phyloP scores from a whole-genome alignment of 352 stramenopile species.

The Peronospora belbahrii region DNA sequence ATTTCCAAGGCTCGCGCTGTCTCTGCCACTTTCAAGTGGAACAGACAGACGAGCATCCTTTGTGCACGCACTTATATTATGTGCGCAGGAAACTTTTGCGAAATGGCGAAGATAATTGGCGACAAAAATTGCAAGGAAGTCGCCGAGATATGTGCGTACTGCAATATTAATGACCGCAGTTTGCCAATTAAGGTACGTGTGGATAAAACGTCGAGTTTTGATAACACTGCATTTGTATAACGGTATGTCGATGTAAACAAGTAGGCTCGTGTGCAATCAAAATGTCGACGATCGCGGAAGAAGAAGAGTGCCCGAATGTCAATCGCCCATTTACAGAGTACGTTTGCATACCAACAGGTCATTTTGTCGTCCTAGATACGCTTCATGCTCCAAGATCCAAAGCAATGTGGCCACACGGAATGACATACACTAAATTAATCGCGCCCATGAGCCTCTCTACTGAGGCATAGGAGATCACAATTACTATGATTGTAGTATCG shows the following conservation, averaged over 20 bases:
- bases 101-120: conserved; percentile 61
- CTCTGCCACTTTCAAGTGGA: conserved; percentile 45
- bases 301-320: conserved; percentile 61
- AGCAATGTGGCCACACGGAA: conserved; percentile 37
- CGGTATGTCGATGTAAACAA: not conserved
- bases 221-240: not conserved
- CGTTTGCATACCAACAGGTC: conserved; percentile 23
- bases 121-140: conserved; percentile 67
- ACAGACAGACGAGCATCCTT: conserved; percentile 28
- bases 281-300: conserved; percentile 35
- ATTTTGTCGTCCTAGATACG: conserved; percentile 59
- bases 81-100: conserved; percentile 68
- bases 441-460: conserved; percentile 23
- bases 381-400: conserved; percentile 29
- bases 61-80: conserved; percentile 62
- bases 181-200: conserved; percentile 45
- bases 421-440: conserved; percentile 38
- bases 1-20: conserved; percentile 51
- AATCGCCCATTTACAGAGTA: conserved; percentile 60
- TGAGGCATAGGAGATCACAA: conserved; percentile 17
- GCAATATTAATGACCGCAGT: conserved; percentile 55
- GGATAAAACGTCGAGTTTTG: not conserved
- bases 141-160: conserved; percentile 59
- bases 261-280: conserved; percentile 19
- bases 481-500: conserved; percentile 12